phyloP scores from a whole-genome alignment of 495 filamentous ascomycete genomes.

The Neurospora sublineolata region DNA sequence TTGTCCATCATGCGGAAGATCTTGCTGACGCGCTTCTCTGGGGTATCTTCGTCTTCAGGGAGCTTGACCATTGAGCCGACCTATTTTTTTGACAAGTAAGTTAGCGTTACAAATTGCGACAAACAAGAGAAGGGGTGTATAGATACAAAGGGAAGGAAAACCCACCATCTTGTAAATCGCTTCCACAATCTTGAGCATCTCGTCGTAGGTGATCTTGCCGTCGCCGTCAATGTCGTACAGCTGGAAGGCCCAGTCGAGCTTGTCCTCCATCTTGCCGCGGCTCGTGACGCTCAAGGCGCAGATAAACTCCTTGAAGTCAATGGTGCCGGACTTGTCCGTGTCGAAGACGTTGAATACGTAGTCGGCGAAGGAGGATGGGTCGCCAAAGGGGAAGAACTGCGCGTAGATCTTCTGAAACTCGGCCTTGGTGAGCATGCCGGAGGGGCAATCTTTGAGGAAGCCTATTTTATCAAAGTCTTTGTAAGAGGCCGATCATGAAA shows the following conservation, averaged over 20 bases:
- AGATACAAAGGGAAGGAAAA: not conserved
- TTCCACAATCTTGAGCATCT: slow-evolving; percentile 97
- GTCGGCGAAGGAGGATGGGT: slow-evolving; percentile 92
- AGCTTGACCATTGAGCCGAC: slow-evolving; percentile 99
- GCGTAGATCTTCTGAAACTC: slow-evolving; percentile 99
- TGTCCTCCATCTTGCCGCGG: slow-evolving; percentile 97
- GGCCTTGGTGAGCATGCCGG: slow-evolving; percentile 89
- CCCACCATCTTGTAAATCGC: slow-evolving; percentile 99
- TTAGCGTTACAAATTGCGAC: slow-evolving; percentile 9
- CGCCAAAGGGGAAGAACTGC: slow-evolving; percentile 98
- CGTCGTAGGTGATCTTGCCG: slow-evolving; percentile 95
- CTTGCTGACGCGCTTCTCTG: slow-evolving; percentile 94
- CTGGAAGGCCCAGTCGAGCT: slow-evolving; percentile 98
- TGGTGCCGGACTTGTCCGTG: slow-evolving; percentile 88
- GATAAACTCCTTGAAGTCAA: slow-evolving; percentile 99
- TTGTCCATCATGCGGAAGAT: slow-evolving; percentile 99
- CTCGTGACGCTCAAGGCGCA: slow-evolving; percentile 95
- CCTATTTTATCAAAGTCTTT: slow-evolving; percentile 37
- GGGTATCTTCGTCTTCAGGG: slow-evolving; percentile 95
- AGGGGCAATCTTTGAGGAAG: slow-evolving; percentile 95
- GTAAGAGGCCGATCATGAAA: not conserved
- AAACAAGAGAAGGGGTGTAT: not conserved
- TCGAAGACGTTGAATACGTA: slow-evolving; percentile 99
- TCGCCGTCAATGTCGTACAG: slow-evolving; percentile 98
- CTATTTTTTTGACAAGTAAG: slow-evolving; percentile 30